Evolutionary conservation across 2,329 filamentous ascomycete species (phyloP).

Genomic region (Hymenoscyphus linearis): DNA sequence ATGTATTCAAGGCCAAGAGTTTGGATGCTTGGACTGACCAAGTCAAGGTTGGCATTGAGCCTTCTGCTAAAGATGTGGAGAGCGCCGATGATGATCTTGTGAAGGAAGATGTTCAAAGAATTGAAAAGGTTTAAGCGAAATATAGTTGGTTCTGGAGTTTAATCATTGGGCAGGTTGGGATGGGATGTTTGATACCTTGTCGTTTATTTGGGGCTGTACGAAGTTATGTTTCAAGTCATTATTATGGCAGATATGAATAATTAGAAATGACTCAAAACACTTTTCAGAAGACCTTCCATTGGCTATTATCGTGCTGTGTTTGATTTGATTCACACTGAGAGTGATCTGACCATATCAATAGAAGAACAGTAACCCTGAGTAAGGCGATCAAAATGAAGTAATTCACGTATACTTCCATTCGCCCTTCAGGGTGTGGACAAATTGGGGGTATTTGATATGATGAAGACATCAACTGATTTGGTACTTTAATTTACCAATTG

Average conservation of each 20-base stretch:
- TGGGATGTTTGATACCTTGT: not conserved
- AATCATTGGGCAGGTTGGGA: not conserved
- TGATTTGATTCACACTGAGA: not conserved
- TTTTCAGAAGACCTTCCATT: not conserved
- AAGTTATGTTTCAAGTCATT: not conserved
- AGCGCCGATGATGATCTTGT: slow-evolving; percentile 5
- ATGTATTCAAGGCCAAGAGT: slow-evolving; percentile 20
- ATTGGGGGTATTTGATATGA: too few relatives aligned
- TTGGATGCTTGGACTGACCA: slow-evolving; percentile 28
- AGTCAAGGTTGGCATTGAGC: slow-evolving; percentile 24
- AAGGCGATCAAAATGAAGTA: too few relatives aligned
- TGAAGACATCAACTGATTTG: too few relatives aligned
- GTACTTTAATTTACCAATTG: too few relatives aligned
- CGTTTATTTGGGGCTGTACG: not conserved
- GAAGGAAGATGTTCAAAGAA: slow-evolving; percentile 11
- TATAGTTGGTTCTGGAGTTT: not conserved
- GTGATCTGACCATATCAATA: not conserved
- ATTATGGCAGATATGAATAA: not conserved
- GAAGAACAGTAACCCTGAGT: too few relatives aligned
- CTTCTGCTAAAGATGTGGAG: slow-evolving; percentile 18
- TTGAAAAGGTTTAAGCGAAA: slow-evolving; percentile 16
- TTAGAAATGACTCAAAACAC: not conserved
- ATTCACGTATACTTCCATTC: too few relatives aligned
- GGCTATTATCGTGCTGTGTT: not conserved
- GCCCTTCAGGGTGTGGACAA: too few relatives aligned